Base-by-base conservation (phyloP, 805 yeast species). In the Vanderwaltozyma yarrowii region DNA sequence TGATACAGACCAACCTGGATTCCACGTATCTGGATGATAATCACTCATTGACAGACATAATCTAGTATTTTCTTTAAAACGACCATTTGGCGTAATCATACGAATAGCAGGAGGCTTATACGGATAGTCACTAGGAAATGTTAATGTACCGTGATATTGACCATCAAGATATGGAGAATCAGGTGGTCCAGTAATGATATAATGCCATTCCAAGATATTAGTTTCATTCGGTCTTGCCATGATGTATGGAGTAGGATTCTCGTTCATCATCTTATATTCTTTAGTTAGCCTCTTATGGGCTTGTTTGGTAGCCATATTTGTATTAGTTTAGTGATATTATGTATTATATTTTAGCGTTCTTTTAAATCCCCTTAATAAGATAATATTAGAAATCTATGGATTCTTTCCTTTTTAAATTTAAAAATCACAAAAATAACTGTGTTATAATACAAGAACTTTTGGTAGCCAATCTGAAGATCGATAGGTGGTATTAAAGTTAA, bases 21-120 rank as follows among this genome's bases (percentile, higher is more conserved):
- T 87, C 97, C 97, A 88, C 1, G 81, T 66, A 58, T 87, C 92
- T 3, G 95, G 96, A 51, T 88, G 97, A 59, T 76, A 88, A 62
- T 88, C 96, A 51, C 94, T 80, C 80, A 88, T 87, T n/a, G 88
- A 78, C 35, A 88, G 66, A 62, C 97, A 88, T 20, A 88, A 68
- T 35, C 95, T 66, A 3, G 86, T 78, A 56, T 84, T 84, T 40
- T 86, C 73, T 41, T 77, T 74, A 57, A 88, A 88, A 36, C 95
- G 68, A 4, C 96, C 96, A 50, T 79, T 82, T 5, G 96, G 96
- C 0, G 96, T 88, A 33, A 78, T 65, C 83, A 88, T 86, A 40
- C 83, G 70, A 37, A 88, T 88, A 11, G 94, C 74, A 1, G 96
- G 96, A 10, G 96, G 96, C 47, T 83, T 78, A 66, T 83, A 85